Percentiles rank a stretch among this genome's conserved stretches.
These are phyloP conservation scores for Colletotrichum sp. DNA, from an alignment of 2,329 filamentous ascomycete genomes.

Conservation along the genomic window DNA sequence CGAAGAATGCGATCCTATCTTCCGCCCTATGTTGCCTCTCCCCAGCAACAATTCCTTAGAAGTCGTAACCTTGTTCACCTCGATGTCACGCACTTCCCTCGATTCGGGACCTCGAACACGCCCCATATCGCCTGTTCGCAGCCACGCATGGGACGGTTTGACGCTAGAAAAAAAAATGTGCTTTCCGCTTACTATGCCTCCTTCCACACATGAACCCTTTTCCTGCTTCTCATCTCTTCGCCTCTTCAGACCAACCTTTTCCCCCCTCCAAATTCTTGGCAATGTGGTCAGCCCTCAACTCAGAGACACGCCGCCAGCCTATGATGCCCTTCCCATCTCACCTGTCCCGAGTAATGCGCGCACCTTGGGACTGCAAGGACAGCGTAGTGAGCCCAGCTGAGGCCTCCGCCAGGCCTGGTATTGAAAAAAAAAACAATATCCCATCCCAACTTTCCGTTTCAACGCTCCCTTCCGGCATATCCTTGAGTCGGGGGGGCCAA, in stretches of 20 bases:
- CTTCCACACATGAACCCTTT: not conserved
- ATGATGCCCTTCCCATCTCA: not conserved
- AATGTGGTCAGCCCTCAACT: not conserved
- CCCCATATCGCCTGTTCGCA: constrained; percentile 8
- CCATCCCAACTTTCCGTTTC: not conserved
- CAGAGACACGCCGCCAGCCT: not conserved
- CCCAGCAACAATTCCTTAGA: rapidly evolving
- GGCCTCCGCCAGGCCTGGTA: not conserved
- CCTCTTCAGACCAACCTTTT: not conserved
- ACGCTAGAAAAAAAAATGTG: not conserved
- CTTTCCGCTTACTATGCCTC: not conserved
- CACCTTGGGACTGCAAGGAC: not conserved
- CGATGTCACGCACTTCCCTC: not conserved
- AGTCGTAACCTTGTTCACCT: not conserved
- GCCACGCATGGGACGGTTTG: constrained; percentile 3
- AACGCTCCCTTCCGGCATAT: not conserved
- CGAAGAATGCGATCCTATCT: not conserved
- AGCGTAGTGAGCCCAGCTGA: not conserved
- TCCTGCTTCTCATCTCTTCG: not conserved
- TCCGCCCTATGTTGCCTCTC: not conserved
- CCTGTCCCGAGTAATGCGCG: not conserved
- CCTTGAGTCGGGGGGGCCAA: not conserved
- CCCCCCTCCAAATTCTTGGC: not conserved
- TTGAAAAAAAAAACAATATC: not conserved
- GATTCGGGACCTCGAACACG: not conserved